phyloP scores from a whole-genome alignment of 768 basidiomycete species.

The Sistotremastrum niveocremeum region DNA sequence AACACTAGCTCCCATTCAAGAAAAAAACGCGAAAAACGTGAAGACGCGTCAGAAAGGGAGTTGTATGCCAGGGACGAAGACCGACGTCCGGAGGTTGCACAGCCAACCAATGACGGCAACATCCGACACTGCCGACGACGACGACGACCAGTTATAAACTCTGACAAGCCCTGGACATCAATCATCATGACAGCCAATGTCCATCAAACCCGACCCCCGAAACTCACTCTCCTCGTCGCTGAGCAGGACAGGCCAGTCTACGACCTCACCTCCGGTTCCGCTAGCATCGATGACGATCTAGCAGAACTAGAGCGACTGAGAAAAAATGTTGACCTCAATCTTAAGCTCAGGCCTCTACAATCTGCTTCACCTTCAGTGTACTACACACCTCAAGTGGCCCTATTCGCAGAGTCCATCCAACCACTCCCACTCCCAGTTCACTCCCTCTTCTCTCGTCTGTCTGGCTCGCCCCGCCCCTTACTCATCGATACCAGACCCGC shows the following conservation, averaged over 20 bases:
- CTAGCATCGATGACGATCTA: slow-evolving; percentile 57
- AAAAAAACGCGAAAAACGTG: too few relatives aligned
- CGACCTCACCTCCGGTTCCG: slow-evolving; percentile 21
- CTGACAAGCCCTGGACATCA: too few relatives aligned
- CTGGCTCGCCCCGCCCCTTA: slow-evolving; percentile 40
- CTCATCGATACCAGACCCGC: slow-evolving; percentile 75
- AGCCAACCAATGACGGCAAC: too few relatives aligned
- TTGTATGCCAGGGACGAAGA: too few relatives aligned
- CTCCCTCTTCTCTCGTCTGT: slow-evolving; percentile 34
- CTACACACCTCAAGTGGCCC: slow-evolving; percentile 1
- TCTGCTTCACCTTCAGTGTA: slow-evolving; percentile 17
- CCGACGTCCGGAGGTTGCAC: too few relatives aligned
- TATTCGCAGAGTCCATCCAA: background rate
- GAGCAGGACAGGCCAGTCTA: slow-evolving; percentile 4
- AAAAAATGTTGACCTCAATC: slow-evolving; percentile 59
- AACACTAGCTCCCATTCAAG: too few relatives aligned
- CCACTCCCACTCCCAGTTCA: slow-evolving; percentile 2
- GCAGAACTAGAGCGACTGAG: slow-evolving; percentile 56
- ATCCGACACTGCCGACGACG: too few relatives aligned
- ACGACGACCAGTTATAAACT: too few relatives aligned
- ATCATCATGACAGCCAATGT: too few relatives aligned
- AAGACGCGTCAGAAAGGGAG: too few relatives aligned
- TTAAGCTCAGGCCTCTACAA: slow-evolving; percentile 64
- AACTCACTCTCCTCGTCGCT: too few relatives aligned
- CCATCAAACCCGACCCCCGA: too few relatives aligned